Percentiles rank a stretch among this genome's conserved stretches.
Evolutionary conservation across 2,329 filamentous ascomycete genomes (phyloP).

Genomic region (Trichoderma polysporum): DNA sequence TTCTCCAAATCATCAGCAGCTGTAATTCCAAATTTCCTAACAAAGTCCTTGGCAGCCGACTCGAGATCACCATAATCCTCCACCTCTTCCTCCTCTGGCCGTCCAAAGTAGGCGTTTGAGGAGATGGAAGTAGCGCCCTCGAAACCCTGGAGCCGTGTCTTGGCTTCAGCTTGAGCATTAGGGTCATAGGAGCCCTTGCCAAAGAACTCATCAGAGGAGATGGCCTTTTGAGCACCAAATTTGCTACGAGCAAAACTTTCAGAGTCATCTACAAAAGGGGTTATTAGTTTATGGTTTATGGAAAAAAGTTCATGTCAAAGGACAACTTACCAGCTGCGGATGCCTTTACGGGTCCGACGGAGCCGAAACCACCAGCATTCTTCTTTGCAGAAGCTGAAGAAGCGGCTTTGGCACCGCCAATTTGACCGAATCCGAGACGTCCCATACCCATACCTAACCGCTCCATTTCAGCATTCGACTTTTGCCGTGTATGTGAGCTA

Average conservation of each 20-base stretch:
- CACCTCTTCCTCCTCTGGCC: constrained; percentile 75
- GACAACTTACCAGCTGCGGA: constrained; percentile 60
- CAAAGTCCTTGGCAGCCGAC: constrained; percentile 91
- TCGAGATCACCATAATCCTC: constrained; percentile 92
- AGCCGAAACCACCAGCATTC: constrained; percentile 83
- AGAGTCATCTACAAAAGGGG: constrained; percentile 58
- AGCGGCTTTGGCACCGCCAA: constrained; percentile 63
- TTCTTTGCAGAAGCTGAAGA: constrained; percentile 60
- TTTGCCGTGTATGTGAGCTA: constrained; percentile 56
- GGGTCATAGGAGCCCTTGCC: constrained; percentile 86
- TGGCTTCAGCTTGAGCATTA: constrained; percentile 77
- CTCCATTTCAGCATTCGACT: constrained; percentile 77
- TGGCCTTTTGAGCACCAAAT: constrained; percentile 91
- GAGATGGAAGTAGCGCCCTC: constrained; percentile 91
- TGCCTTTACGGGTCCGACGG: constrained; percentile 72
- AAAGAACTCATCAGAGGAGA: constrained; percentile 98
- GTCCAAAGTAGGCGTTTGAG: constrained; percentile 95
- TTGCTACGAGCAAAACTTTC: constrained; percentile 82
- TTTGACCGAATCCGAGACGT: constrained; percentile 84
- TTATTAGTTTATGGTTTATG: constrained; percentile 3
- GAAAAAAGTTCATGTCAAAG: neutral
- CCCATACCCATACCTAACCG: constrained; percentile 85
- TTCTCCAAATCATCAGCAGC: constrained; percentile 96
- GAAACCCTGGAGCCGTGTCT: constrained; percentile 83
- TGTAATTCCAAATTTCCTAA: constrained; percentile 91